These are phyloP conservation scores for Calonectria pauciramosa DNA, from an alignment of 2,329 filamentous ascomycete species.

Conservation along the genomic window DNA sequence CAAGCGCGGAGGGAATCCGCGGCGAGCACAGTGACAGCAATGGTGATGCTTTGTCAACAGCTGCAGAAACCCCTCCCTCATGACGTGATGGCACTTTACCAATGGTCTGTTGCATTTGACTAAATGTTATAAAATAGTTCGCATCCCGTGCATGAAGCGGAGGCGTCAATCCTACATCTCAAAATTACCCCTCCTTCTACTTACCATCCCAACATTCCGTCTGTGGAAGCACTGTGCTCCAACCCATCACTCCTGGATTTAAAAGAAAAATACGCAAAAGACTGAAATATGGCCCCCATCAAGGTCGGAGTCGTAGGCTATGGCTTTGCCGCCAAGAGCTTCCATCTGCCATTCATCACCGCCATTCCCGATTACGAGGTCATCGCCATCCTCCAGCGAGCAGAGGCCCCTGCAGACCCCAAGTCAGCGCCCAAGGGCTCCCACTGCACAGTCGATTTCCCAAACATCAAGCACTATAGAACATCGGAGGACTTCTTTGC, in stretches of 20 bases:
- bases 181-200: not conserved
- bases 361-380: constrained; percentile 61
- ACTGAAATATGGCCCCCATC: constrained; percentile 46
- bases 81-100: not conserved
- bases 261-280: not conserved
- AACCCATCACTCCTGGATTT: too few relatives aligned
- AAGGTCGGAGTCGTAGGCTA: constrained; percentile 66
- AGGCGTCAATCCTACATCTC: not conserved
- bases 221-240: too few relatives aligned
- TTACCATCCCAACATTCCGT: not conserved
- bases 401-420: constrained; percentile 51
- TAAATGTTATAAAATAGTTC: not conserved
- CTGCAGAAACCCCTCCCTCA: not conserved
- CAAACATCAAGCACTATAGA: constrained; percentile 67
- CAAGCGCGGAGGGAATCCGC: not conserved
- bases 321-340: constrained; percentile 61
- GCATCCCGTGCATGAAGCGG: not conserved
- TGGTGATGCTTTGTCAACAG: not conserved
- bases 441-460: constrained; percentile 64
- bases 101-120: not conserved
- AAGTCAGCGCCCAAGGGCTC: constrained; percentile 45
- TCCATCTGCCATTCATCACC: constrained; percentile 65
- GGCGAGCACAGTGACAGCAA: not conserved
- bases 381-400: constrained; percentile 63
- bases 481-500: constrained; percentile 71